Conservation (phyloP, 2,329 filamentous ascomycete genomes). For the Verticillium nonalfalfae region DNA sequence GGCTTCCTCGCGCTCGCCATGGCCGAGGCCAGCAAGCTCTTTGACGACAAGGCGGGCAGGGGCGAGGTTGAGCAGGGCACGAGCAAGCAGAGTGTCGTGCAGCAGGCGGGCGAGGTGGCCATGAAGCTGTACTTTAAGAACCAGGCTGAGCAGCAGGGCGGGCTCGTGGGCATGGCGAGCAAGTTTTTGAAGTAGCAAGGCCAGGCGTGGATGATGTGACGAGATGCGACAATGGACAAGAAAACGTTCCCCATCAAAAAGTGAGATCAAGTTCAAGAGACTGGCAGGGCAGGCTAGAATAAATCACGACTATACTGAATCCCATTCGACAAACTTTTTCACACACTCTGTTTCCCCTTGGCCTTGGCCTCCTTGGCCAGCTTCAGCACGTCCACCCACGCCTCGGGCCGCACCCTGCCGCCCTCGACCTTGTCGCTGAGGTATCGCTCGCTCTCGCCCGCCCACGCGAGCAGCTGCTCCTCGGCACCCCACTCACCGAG, state of each 20-base stretch:
- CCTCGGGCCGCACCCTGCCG: slow-evolving; percentile 41
- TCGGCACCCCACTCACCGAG: slow-evolving; percentile 63
- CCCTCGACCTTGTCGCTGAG: slow-evolving; percentile 40
- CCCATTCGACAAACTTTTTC: neutral
- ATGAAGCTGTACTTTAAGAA: slow-evolving; percentile 88
- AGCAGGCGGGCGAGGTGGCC: slow-evolving; percentile 77
- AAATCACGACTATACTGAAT: neutral
- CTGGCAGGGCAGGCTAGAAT: neutral
- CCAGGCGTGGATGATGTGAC: neutral
- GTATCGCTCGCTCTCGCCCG: slow-evolving; percentile 49
- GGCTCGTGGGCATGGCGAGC: slow-evolving; percentile 38
- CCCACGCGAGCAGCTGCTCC: slow-evolving; percentile 56
- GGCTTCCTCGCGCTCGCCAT: slow-evolving; percentile 81
- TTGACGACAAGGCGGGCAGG: slow-evolving; percentile 49
- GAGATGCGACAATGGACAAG: neutral
- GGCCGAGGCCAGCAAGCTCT: slow-evolving; percentile 73
- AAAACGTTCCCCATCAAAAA: no score
- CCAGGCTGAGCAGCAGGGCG: slow-evolving; percentile 48
- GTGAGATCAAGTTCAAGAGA: neutral
- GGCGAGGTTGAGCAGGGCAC: slow-evolving; percentile 50
- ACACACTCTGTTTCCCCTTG: neutral
- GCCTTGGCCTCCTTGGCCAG: slow-evolving; percentile 19
- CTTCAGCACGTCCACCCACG: slow-evolving; percentile 53
- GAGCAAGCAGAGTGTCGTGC: slow-evolving; percentile 75
- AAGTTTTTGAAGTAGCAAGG: slow-evolving; percentile 34